phyloP scores from a whole-genome alignment of 306 rosid genomes.

The Castanea mollissima region DNA sequence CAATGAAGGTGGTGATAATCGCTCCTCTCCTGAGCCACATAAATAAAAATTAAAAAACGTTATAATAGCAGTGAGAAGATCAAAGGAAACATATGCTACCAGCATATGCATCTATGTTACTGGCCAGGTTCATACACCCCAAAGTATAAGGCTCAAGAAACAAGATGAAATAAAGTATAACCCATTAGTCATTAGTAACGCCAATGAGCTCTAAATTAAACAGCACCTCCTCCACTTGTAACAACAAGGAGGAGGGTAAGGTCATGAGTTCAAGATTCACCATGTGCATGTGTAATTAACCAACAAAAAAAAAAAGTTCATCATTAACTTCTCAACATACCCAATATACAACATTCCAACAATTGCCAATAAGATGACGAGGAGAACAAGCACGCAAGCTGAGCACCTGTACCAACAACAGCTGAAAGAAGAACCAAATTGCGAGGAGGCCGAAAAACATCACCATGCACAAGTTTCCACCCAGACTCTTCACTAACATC shows the following conservation, averaged over 20 bases:
- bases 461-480: slow-evolving; percentile 99
- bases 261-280: slow-evolving; percentile 17
- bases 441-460: slow-evolving; percentile 93
- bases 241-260: too few relatives aligned
- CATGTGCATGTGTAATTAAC: background rate
- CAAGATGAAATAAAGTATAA: slow-evolving; percentile 2
- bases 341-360: slow-evolving; percentile 97
- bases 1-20: slow-evolving; percentile 96
- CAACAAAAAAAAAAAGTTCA: background rate
- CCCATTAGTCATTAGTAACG: slow-evolving; percentile 2
- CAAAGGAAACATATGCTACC: slow-evolving; percentile 8
- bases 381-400: slow-evolving; percentile 92
- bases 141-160: background rate
- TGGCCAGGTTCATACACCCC: slow-evolving; percentile 4
- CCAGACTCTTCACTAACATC: slow-evolving; percentile 99
- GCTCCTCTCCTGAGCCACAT: slow-evolving; percentile 85
- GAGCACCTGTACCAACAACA: slow-evolving; percentile 99
- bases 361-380: slow-evolving; percentile 95
- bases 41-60: background rate
- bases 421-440: slow-evolving; percentile 86
- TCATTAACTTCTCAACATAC: slow-evolving; percentile 31
- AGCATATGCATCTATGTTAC: background rate
- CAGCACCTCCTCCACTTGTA: too few relatives aligned
- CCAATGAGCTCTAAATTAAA: too few relatives aligned
- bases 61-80: background rate